Evolutionary conservation across 768 basidiomycete species (phyloP).

Genomic region (Brasilioporus rufonigricans): DNA sequence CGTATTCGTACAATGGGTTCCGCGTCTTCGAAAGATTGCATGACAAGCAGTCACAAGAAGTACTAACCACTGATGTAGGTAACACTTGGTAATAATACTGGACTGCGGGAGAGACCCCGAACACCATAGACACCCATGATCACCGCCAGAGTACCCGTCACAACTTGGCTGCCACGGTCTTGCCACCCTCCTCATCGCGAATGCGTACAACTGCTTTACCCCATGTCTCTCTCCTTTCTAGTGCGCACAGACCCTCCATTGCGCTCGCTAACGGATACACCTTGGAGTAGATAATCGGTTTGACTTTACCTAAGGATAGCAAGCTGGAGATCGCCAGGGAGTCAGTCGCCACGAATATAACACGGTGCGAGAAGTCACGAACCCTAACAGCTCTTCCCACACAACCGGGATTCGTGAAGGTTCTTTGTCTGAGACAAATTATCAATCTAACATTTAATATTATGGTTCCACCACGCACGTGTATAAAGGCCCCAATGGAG

Average conservation of each 20-base stretch:
- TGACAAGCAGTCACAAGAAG: constrained; percentile 12
- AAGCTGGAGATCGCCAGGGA: constrained; percentile 41
- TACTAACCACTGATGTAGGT: no score
- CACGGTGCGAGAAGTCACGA: constrained; percentile 20
- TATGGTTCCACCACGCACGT: constrained; percentile 41
- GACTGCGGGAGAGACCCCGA: constrained; percentile 22
- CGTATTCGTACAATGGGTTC: constrained; percentile 81
- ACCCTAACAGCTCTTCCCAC: constrained; percentile 71
- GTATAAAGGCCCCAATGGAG: constrained; percentile 85
- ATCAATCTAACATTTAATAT: not conserved
- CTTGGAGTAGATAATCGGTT: constrained; percentile 68
- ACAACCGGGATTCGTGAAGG: constrained; percentile 59
- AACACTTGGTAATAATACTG: not conserved
- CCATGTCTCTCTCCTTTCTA: constrained; percentile 88
- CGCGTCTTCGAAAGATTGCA: constrained; percentile 36
- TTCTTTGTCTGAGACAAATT: constrained; percentile 53
- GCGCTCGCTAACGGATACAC: constrained; percentile 68
- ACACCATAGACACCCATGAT: constrained; percentile 10
- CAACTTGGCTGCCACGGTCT: constrained; percentile 39
- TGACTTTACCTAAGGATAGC: constrained; percentile 60
- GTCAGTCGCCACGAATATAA: not conserved
- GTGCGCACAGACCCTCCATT: constrained; percentile 63
- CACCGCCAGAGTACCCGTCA: constrained; percentile 17
- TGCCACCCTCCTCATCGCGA: constrained; percentile 43
- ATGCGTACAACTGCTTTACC: constrained; percentile 81